phyloP scores from a whole-genome alignment of 1,139 yeast genomes.

The Zygoascus sp. region DNA sequence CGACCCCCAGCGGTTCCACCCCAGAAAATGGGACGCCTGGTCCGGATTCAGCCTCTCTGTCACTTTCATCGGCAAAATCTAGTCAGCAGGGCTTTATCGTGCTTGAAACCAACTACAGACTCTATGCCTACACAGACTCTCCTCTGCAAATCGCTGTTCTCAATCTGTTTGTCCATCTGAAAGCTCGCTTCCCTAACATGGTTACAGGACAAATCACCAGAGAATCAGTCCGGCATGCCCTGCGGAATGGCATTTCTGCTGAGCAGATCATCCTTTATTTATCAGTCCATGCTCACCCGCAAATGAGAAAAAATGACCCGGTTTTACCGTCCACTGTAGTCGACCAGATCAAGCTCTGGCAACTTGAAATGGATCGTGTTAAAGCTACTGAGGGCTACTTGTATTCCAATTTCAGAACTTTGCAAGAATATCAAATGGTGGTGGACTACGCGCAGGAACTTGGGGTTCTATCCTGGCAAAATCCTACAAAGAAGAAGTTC shows the following conservation, averaged over 20 bases:
- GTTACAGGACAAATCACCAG: slow-evolving; percentile 91
- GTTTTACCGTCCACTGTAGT: slow-evolving; percentile 91
- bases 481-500: slow-evolving; percentile 59
- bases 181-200: slow-evolving; percentile 82
- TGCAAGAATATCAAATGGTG: slow-evolving; percentile 69
- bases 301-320: slow-evolving; percentile 52
- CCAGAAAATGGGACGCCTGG: slow-evolving; percentile 1
- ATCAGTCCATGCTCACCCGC: slow-evolving; percentile 92
- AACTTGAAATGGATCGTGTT: slow-evolving; percentile 88
- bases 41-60: slow-evolving; percentile 18
- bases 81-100: slow-evolving; percentile 55
- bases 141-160: slow-evolving; percentile 93
- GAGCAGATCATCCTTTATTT: slow-evolving; percentile 88
- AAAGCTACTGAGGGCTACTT: slow-evolving; percentile 83
- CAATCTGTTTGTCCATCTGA: slow-evolving; percentile 78
- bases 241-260: slow-evolving; percentile 86
- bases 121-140: slow-evolving; percentile 91
- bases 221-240: slow-evolving; percentile 81
- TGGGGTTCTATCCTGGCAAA: slow-evolving; percentile 86
- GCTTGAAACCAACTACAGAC: slow-evolving; percentile 86
- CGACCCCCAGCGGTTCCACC: slow-evolving; percentile 16
- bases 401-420: slow-evolving; percentile 77
- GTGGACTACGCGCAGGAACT: slow-evolving; percentile 80
- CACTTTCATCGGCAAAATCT: slow-evolving; percentile 36
- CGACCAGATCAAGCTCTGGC: slow-evolving; percentile 95